Evolutionary conservation across 2,329 filamentous ascomycete species (phyloP).

Genomic region (Fusarium sp.): DNA sequence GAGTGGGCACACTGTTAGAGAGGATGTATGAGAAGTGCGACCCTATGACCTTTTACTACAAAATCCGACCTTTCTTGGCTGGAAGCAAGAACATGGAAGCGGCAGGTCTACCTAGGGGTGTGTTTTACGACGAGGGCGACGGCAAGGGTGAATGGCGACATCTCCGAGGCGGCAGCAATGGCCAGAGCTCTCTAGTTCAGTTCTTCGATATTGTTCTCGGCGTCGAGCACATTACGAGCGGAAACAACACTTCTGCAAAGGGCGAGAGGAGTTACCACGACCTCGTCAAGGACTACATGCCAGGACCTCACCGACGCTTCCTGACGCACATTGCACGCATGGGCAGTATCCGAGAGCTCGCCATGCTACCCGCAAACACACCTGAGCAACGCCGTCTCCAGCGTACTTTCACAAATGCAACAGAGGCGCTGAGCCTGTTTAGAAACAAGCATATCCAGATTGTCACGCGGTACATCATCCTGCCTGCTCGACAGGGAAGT

Average conservation of each 20-base stretch:
- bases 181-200: slow-evolving; percentile 91
- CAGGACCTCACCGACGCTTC: slow-evolving; percentile 82
- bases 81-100: slow-evolving; percentile 93
- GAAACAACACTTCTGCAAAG: slow-evolving; percentile 43
- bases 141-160: slow-evolving; percentile 76
- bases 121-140: slow-evolving; percentile 83
- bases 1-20: slow-evolving; percentile 74
- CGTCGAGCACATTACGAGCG: slow-evolving; percentile 73
- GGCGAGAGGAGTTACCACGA: slow-evolving; percentile 59
- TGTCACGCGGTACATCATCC: slow-evolving; percentile 88
- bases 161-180: slow-evolving; percentile 90
- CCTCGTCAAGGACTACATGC: slow-evolving; percentile 91
- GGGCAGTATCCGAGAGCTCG: slow-evolving; percentile 79
- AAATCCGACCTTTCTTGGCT: slow-evolving; percentile 87
- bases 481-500: slow-evolving; percentile 68
- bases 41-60: slow-evolving; percentile 87
- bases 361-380: slow-evolving; percentile 63
- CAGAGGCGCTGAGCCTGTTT: slow-evolving; percentile 79
- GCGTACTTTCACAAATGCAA: slow-evolving; percentile 73
- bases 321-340: slow-evolving; percentile 75
- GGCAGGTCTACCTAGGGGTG: slow-evolving; percentile 82
- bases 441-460: slow-evolving; percentile 90
- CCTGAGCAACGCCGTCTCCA: slow-evolving; percentile 59
- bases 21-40: slow-evolving; percentile 92
- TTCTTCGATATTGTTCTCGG: slow-evolving; percentile 91